These are phyloP conservation scores for Globisporangium alternatum DNA, from an alignment of 352 stramenopile species.

Conservation along the genomic window DNA sequence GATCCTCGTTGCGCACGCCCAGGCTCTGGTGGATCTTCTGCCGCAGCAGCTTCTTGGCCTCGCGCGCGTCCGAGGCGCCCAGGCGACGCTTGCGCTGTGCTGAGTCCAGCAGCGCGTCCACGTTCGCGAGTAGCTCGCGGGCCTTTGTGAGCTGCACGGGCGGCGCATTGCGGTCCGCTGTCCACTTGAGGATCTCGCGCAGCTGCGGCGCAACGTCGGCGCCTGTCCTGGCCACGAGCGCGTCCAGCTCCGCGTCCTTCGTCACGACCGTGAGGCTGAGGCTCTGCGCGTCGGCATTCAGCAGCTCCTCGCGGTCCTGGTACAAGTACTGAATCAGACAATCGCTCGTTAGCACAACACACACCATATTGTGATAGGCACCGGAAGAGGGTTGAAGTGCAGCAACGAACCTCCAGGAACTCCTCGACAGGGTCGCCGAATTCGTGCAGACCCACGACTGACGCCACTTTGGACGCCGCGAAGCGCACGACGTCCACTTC, in stretches of 20 bases:
- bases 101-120: slow-evolving; percentile 39
- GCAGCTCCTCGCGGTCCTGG: slow-evolving; percentile 53
- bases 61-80: slow-evolving; percentile 29
- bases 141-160: slow-evolving; percentile 27
- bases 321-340: slow-evolving; percentile 43
- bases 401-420: slow-evolving; percentile 28
- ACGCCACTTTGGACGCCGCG: slow-evolving; percentile 69
- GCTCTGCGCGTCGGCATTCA: slow-evolving; percentile 40
- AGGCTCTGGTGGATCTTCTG: slow-evolving; percentile 68
- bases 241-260: slow-evolving; percentile 55
- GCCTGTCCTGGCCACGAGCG: slow-evolving; percentile 52
- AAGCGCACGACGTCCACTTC: slow-evolving; percentile 38
- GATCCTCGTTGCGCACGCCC: slow-evolving; percentile 61
- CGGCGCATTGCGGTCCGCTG: slow-evolving; percentile 24
- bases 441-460: slow-evolving; percentile 68
- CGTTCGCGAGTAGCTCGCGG: slow-evolving; percentile 32
- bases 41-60: slow-evolving; percentile 38
- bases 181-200: slow-evolving; percentile 48
- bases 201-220: slow-evolving; percentile 33
- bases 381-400: background rate
- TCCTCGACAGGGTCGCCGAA: slow-evolving; percentile 56
- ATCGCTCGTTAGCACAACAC: background rate
- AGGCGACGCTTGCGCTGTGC: slow-evolving; percentile 47
- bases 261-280: slow-evolving; percentile 49
- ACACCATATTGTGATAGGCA: background rate